Base-by-base conservation (phyloP, 768 basidiomycete genomes). In the Trametes cubensis region DNA sequence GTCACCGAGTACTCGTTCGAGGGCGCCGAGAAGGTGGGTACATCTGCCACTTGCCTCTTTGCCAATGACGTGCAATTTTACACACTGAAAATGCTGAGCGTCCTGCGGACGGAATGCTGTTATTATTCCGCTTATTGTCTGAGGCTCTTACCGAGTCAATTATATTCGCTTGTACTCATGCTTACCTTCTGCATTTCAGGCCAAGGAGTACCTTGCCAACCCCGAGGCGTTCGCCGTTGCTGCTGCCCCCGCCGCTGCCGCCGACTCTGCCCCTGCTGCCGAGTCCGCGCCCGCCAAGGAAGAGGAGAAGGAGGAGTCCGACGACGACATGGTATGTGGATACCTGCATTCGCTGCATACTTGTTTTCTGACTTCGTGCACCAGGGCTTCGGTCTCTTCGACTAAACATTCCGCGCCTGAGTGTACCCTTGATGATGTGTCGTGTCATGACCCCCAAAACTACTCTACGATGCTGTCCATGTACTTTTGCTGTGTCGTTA, bases 191-290 rank as follows among this genome's bases (percentile, higher is more conserved):
- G 34, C 25, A 45, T 64, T 50, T 34, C 68, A 95, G 94, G 85
- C 90, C 78, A 98, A 97, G 84, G 96, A 92, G 73, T 92, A 89
- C 81, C 88, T 98, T 70, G 97, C 89, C 73, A 97, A 98, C 85
- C 96, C 97, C 52, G 95, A 97, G 57, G 96, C 95, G n/a, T 99
- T 96, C 71, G 94, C 91, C 58, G 89, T 78, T 62, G 91, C 90
- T 40, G 89, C 88, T 55, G 81, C 92, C 53, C 81, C 80, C 57
- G 85, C 83, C 40, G 82, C 80, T 28, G 79, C 85, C 46, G 80
- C 85, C 34, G 77, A 81, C 52, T 80, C 85, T 46, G 83, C 83
- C 51, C 85, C 81, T 39, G 85, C 82, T 14, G 81, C 81, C 26
- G 85, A 78, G 47, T 57, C 56, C 17, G 63, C 64, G 3, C 48